Percentiles rank a stretch among this genome's conserved stretches.
Evolutionary conservation across 1,284 basidiomycete species (phyloP).

Genomic region (Trichosporon asahii): DNA sequence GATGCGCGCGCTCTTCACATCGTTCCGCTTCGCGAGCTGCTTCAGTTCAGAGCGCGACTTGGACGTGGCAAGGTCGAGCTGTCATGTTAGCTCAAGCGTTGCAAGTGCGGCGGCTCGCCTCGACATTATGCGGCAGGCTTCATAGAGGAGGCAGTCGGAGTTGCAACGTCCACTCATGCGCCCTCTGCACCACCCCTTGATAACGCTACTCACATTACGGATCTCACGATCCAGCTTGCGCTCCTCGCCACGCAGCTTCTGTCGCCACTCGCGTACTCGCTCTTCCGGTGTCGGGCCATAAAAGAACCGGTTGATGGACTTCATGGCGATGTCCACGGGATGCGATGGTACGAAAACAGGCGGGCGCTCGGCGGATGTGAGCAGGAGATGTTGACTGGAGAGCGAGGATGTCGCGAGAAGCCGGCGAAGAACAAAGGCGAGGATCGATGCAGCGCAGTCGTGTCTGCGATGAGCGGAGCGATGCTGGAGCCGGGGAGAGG

Average conservation of each 20-base stretch:
- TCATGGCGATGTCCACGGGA: slow-evolving; percentile 31
- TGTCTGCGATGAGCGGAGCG: not conserved
- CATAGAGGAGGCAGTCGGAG: too few species aligned
- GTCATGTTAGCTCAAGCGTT: slow-evolving; percentile 19
- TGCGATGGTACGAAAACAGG: not conserved
- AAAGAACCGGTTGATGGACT: slow-evolving; percentile 60
- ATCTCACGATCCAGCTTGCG: slow-evolving; percentile 85
- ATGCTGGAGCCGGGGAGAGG: not conserved
- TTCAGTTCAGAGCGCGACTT: slow-evolving; percentile 83
- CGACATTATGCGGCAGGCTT: too few species aligned
- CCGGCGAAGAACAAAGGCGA: too few species aligned
- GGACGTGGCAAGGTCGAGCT: slow-evolving; percentile 78
- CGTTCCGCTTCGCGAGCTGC: slow-evolving; percentile 84
- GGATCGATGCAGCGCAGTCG: too few species aligned
- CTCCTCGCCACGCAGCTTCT: slow-evolving; percentile 72
- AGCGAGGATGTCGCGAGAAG: not conserved
- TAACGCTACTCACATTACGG: slow-evolving; percentile 66
- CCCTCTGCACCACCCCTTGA: too few species aligned
- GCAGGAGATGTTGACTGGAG: not conserved
- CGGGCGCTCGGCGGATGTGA: not conserved
- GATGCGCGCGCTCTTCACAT: slow-evolving; percentile 86
- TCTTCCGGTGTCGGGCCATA: slow-evolving; percentile 95
- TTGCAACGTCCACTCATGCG: too few species aligned
- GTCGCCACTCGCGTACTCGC: slow-evolving; percentile 80
- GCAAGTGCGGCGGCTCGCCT: too few species aligned